Evolutionary conservation across 768 basidiomycete species (phyloP).

Genomic region (Mycena kentingensis): DNA sequence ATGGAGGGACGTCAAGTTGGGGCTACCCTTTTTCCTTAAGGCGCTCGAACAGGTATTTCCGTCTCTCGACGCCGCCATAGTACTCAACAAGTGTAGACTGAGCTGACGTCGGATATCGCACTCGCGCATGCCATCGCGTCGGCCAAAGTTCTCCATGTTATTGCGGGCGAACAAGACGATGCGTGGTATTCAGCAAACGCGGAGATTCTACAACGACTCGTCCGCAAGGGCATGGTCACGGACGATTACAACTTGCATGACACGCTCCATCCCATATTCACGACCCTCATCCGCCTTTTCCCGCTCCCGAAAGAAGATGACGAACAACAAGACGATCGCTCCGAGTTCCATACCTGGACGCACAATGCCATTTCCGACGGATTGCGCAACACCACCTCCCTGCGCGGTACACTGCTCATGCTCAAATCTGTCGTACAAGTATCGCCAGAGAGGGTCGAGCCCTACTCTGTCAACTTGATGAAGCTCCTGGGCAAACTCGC

Average conservation of each 20-base stretch:
- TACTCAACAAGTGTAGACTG: slow-evolving; percentile 49
- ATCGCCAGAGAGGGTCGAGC: slow-evolving; percentile 81
- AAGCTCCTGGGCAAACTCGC: slow-evolving; percentile 82
- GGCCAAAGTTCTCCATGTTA: slow-evolving; percentile 86
- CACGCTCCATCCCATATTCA: slow-evolving; percentile 78
- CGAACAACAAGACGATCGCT: slow-evolving; percentile 70
- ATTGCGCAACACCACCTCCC: slow-evolving; percentile 66
- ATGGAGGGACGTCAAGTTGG: slow-evolving; percentile 91
- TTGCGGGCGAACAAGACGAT: slow-evolving; percentile 80
- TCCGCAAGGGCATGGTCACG: slow-evolving; percentile 82
- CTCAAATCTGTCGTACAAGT: slow-evolving; percentile 82
- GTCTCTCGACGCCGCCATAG: slow-evolving; percentile 4
- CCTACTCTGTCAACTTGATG: slow-evolving; percentile 73
- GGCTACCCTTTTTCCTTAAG: slow-evolving; percentile 85
- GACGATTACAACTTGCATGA: slow-evolving; percentile 84
- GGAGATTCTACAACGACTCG: slow-evolving; percentile 71
- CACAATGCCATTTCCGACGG: slow-evolving; percentile 77
- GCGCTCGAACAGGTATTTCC: slow-evolving; percentile 74
- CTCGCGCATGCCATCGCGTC: slow-evolving; percentile 73
- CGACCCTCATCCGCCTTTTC: slow-evolving; percentile 72
- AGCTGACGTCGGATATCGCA: slow-evolving; percentile 66
- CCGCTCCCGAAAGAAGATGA: slow-evolving; percentile 81
- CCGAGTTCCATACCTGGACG: slow-evolving; percentile 78
- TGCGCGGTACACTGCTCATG: slow-evolving; percentile 84
- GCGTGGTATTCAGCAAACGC: slow-evolving; percentile 80